These are phyloP conservation scores for Sechiopsis laciniata DNA, from an alignment of 306 rosid species.

Conservation along the genomic window DNA sequence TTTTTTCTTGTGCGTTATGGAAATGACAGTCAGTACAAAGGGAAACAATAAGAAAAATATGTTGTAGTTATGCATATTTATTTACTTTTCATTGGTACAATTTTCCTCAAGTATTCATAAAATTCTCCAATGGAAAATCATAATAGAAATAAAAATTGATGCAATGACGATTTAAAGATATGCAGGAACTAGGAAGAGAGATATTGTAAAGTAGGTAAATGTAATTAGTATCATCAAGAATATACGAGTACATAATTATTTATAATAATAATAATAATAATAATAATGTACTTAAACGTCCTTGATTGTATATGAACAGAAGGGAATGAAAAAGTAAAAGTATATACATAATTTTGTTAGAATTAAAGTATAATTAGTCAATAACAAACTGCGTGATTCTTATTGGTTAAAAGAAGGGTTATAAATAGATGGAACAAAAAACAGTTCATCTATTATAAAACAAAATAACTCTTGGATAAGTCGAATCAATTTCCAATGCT, in stretches of 20 bases:
- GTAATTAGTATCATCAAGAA: no score
- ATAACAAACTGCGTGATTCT: neutral
- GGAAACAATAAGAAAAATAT: neutral
- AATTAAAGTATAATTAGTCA: neutral
- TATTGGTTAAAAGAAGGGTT: neutral
- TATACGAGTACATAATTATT: no score
- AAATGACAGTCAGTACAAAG: neutral
- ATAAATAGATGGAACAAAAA: neutral
- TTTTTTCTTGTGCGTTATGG: neutral
- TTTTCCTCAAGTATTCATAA: neutral
- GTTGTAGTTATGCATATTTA: neutral
- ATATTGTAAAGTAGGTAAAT: neutral
- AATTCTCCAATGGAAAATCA: neutral
- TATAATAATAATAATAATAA: no score
- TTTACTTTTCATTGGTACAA: neutral
- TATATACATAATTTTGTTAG: neutral
- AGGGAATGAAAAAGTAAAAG: neutral
- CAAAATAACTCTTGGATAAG: neutral
- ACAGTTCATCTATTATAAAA: neutral
- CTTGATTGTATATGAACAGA: neutral
- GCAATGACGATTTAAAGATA: no score
- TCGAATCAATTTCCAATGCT: neutral
- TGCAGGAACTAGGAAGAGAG: no score
- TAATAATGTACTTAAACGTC: neutral
- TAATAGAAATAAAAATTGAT: neutral